phyloP scores from a whole-genome alignment of 352 stramenopile species.

The Phytophthora boehmeriae region DNA sequence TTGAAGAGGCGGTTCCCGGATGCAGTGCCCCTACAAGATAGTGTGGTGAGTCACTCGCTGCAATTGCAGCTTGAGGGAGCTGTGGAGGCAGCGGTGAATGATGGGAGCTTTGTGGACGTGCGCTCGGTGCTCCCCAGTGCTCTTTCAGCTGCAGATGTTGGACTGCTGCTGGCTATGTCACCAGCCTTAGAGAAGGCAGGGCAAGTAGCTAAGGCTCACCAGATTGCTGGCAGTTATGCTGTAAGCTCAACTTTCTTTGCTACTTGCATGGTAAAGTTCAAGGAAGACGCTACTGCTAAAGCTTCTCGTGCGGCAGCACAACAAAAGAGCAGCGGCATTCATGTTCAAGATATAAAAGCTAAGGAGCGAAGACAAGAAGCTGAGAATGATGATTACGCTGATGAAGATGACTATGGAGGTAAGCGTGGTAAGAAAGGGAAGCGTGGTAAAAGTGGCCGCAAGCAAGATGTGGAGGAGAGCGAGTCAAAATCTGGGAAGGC shows the following conservation, averaged over 20 bases:
- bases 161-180: constrained; percentile 57
- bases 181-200: constrained; percentile 33
- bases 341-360: not conserved
- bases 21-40: constrained; percentile 64
- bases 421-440: constrained; percentile 60
- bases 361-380: constrained; percentile 28
- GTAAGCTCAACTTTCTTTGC: constrained; percentile 68
- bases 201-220: constrained; percentile 38
- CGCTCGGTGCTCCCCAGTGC: constrained; percentile 65
- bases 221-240: constrained; percentile 63
- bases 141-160: constrained; percentile 48
- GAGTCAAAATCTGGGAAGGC: constrained; percentile 28
- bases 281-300: constrained; percentile 51
- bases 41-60: constrained; percentile 65
- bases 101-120: constrained; percentile 69
- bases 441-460: constrained; percentile 39
- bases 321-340: constrained; percentile 27
- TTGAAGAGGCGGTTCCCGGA: constrained; percentile 74
- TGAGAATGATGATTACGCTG: constrained; percentile 42
- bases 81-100: constrained; percentile 74
- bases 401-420: constrained; percentile 41
- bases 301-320: constrained; percentile 40
- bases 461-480: constrained; percentile 35
- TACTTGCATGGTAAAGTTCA: constrained; percentile 50
- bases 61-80: constrained; percentile 73